A percentile compares a stretch with the other conserved stretches of the same genome.
These are phyloP conservation scores for Fagopyrum tataricum DNA, from an alignment of 148 eudicot species.

Conservation along the genomic window DNA sequence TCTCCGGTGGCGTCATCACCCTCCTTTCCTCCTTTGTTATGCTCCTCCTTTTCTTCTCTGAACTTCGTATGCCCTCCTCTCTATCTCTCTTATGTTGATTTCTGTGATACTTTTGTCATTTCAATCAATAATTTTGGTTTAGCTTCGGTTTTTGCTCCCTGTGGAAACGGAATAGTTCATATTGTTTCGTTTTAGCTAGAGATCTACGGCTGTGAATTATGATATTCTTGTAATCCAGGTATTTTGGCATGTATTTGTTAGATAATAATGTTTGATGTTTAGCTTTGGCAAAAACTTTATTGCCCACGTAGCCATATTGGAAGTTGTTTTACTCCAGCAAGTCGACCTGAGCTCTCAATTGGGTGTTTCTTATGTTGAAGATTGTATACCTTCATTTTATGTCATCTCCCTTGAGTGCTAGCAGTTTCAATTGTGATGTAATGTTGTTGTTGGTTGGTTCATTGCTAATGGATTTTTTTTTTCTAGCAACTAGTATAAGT, in stretches of 20 bases:
- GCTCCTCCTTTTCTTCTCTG: constrained; percentile 74
- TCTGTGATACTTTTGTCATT: neutral
- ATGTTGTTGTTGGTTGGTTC: neutral
- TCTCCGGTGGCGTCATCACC: constrained; percentile 87
- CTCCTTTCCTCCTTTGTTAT: constrained; percentile 57
- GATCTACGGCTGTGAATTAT: neutral
- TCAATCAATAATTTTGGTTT: neutral
- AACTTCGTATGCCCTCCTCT: constrained; percentile 51
- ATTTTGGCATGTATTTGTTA: neutral
- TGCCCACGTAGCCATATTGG: neutral
- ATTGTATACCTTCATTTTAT: neutral
- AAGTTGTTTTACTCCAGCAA: neutral
- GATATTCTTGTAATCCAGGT: constrained; percentile 2
- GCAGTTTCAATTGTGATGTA: neutral
- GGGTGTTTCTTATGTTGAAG: neutral
- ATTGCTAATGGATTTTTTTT: neutral
- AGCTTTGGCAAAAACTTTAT: neutral
- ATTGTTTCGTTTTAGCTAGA: neutral
- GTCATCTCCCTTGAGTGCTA: neutral
- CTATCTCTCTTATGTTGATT: neutral
- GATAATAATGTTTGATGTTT: neutral
- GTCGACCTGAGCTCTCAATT: neutral
- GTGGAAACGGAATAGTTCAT: neutral
- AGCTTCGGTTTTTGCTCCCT: neutral
- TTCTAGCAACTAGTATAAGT: neutral